Evolutionary conservation across 2,329 filamentous ascomycete species (phyloP), one percentile per base, ranked within the genome.

Genomic region (Stagonosporopsis tanaceti): DNA sequence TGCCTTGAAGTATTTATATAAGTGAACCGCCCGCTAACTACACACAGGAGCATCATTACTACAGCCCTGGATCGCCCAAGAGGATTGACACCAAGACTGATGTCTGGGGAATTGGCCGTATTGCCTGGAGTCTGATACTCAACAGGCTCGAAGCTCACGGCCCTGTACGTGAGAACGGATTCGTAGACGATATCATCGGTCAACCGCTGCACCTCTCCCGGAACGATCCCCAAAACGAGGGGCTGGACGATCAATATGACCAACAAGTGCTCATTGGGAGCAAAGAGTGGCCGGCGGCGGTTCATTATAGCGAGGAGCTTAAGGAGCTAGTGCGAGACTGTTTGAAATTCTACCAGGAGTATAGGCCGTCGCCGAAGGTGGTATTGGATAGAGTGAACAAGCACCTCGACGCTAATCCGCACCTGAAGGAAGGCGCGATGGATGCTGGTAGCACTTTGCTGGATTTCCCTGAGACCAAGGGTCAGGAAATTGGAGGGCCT

Each of bases 81-180:
- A 34, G 15, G 17, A 34, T 53, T 15, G 27, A 53, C n/a, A 35
- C 46, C 8, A 34, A 8, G 20, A 53, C 42, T 2, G n/a, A 53
- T 24, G 42, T 53, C 14, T 53, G 42, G 50, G 50, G 50, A 8
- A 53, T 53, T 14, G 42, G 50, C 14, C 42, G 37, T 27, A 28
- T 53, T 7, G 28, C 27, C 28, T 53, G 42, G 50, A 12, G 3
- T 15, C 37, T 53, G 14, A 47, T 53, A 9, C 42, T 53, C 15
- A 46, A 47, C 20, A 15, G 15, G 38, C 3, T 15, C 1, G 17
- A 40, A 4, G 6, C 2, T 5, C 3, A 40, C 7, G 50, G 50
- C 5, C 50, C 42, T 3, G 12, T 47, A 2, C 44, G 30, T 4
- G 44, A 47, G 9, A 22, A 14, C 12, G 32, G 17, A 1, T 8